phyloP scores from a whole-genome alignment of 75 land plant genomes.

The Pinus taeda region DNA sequence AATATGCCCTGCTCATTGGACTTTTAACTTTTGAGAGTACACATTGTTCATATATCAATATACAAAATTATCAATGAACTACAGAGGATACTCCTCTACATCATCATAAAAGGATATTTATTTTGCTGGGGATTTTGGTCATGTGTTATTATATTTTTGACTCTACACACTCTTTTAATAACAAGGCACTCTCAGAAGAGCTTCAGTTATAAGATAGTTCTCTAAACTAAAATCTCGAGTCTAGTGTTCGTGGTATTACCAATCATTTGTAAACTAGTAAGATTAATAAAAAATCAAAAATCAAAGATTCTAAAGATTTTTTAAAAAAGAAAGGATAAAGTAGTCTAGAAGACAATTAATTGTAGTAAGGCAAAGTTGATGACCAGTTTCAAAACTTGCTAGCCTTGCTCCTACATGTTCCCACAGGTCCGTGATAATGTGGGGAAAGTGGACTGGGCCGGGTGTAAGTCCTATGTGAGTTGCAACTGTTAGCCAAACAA shows the following conservation, averaged over 20 bases:
- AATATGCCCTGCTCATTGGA: neutral
- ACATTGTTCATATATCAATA: neutral
- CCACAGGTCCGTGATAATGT: too few species aligned
- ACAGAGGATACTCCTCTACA: neutral
- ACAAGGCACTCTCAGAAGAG: too few species aligned
- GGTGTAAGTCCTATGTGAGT: too few species aligned
- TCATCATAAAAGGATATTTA: neutral
- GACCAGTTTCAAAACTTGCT: too few species aligned
- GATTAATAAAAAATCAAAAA: neutral
- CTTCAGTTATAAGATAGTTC: too few species aligned
- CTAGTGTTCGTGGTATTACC: neutral
- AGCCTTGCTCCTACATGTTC: too few species aligned
- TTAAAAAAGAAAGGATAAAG: neutral
- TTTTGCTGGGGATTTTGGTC: neutral
- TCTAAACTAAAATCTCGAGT: neutral
- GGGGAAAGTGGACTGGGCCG: too few species aligned
- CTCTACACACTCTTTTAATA: too few species aligned
- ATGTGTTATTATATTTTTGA: neutral
- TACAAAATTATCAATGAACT: neutral
- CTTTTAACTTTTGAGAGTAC: neutral
- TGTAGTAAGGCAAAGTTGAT: too few species aligned
- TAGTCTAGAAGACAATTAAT: too few species aligned
- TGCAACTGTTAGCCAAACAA: too few species aligned
- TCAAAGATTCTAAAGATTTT: neutral
- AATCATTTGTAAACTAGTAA: neutral